Evolutionary conservation across 2,329 filamentous ascomycete genomes (phyloP), one percentile per base, ranked within the genome.

Genomic region (Teratosphaeria pseudoeucalypti): DNA sequence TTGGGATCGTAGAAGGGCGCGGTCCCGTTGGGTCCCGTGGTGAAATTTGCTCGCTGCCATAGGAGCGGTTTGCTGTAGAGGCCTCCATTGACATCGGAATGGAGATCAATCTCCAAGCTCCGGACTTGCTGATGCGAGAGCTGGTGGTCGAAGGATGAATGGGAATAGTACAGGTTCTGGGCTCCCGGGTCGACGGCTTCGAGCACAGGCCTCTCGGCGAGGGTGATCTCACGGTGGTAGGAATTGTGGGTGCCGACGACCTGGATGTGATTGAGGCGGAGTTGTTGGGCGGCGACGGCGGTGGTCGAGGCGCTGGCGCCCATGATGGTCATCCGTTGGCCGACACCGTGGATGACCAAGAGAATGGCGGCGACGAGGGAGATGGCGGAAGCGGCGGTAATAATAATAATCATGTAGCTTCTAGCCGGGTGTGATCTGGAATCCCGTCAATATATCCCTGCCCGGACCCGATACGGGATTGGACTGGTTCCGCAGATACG

Each of bases 261-360:
- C 64, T 81, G 79, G 54, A 81, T 76, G 54, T 81, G 77, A 66
- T 81, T 81, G 71, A 81, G 75, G 56, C 77, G 78, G 56, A 80
- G 66, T 11, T 65, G 57, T 43, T 26, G n/a, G 43, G 6, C 43
- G 16, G 16, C 43, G 16, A 7, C n/a, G 6, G n/a, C 23, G 3
- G 16, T 49, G 43, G 9, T 23, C 9, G 43, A 49, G n/a, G 23
- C 26, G 43, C 43, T 10, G 9, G 43, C 5, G 43, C 43, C 43
- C 43, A 49, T 49, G n/a, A n/a, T 49, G 9, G 16, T n/a, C 9
- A n/a, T 49, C 77, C 54, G 43, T n/a, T 49, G 43, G 10, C n/a
- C n/a, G 7, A 23, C 43, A 7, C 43, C 43, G 16, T 49, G 43
- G 10, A 49, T 49, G 1, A 49, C 43, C 3, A 49, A n/a, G 1